Percentiles rank a stretch among this genome's conserved stretches.
phyloP scores from a whole-genome alignment of 202 grass and related monocot genomes.

The Dendrocalamus latiflorus region DNA sequence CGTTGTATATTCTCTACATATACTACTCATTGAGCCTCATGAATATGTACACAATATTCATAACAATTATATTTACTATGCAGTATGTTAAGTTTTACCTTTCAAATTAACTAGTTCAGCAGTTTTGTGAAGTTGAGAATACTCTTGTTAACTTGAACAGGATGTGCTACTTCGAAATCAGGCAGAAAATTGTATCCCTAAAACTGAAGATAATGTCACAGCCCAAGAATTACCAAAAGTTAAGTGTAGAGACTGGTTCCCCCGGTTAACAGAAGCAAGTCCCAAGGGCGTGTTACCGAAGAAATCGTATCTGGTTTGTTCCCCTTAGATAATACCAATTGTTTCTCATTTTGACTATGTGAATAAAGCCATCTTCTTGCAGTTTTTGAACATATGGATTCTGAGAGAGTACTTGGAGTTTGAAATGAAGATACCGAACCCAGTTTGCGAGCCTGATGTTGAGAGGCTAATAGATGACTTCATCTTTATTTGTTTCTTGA shows the following conservation, averaged over 20 bases:
- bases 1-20: no score
- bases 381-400: conserved; percentile 67
- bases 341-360: not conserved
- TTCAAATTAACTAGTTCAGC: no score
- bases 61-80: no score
- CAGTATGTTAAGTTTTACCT: no score
- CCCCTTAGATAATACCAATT: not conserved
- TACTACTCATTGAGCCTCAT: no score
- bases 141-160: conserved; percentile 4
- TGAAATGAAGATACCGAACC: conserved; percentile 41
- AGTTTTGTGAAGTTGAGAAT: no score
- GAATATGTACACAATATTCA: no score
- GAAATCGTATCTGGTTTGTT: conserved; percentile 41
- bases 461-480: conserved; percentile 68
- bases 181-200: not conserved
- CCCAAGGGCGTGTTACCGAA: not conserved
- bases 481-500: conserved; percentile 61
- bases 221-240: conserved; percentile 13
- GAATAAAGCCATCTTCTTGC: no score
- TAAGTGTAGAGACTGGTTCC: conserved; percentile 42
- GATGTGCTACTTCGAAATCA: not conserved
- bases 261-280: not conserved
- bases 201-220: not conserved
- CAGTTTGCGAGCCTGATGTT: conserved; percentile 15
- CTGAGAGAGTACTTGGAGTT: conserved; percentile 69